Conservation (phyloP, 75 land plant species). For the Adiantum capillusveneris region DNA sequence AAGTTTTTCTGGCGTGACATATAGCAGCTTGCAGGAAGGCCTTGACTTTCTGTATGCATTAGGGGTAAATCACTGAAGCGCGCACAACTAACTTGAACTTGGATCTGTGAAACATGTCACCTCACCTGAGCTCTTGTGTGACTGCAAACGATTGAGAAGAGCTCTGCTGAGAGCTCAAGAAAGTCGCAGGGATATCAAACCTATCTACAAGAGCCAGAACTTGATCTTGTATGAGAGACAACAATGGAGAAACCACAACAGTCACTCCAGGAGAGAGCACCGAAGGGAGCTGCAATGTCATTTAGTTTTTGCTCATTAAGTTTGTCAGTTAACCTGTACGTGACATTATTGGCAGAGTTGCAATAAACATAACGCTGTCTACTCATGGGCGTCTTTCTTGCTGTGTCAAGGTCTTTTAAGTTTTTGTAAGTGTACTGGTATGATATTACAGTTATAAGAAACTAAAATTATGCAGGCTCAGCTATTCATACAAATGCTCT, state of each 20-base stretch:
- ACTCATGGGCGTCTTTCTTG: too few species aligned
- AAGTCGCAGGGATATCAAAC: constrained; percentile 70
- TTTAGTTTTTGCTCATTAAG: not conserved
- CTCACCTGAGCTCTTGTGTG: constrained; percentile 64
- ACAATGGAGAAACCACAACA: constrained; percentile 67
- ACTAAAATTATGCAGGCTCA: not conserved
- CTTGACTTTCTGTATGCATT: constrained; percentile 51
- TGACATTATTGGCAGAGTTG: too few species aligned
- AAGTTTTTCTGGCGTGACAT: constrained; percentile 81
- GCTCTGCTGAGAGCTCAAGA: constrained; percentile 76
- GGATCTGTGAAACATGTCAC: too few species aligned
- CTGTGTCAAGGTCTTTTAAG: too few species aligned
- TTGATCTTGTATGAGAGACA: constrained; percentile 85
- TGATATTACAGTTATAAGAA: not conserved
- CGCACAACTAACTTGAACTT: too few species aligned
- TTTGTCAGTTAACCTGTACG: not conserved
- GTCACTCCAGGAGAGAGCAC: constrained; percentile 71
- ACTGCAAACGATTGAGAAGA: constrained; percentile 49
- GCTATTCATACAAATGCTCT: too few species aligned
- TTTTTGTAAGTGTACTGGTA: too few species aligned
- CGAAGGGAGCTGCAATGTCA: constrained; percentile 64
- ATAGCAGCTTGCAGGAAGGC: constrained; percentile 81
- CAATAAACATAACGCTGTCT: too few species aligned
- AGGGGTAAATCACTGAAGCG: too few species aligned
- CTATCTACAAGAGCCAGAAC: constrained; percentile 51